These are phyloP conservation scores for Wickerhamomyces chaumierensis DNA, from an alignment of 805 yeast species.

Conservation along the genomic window DNA sequence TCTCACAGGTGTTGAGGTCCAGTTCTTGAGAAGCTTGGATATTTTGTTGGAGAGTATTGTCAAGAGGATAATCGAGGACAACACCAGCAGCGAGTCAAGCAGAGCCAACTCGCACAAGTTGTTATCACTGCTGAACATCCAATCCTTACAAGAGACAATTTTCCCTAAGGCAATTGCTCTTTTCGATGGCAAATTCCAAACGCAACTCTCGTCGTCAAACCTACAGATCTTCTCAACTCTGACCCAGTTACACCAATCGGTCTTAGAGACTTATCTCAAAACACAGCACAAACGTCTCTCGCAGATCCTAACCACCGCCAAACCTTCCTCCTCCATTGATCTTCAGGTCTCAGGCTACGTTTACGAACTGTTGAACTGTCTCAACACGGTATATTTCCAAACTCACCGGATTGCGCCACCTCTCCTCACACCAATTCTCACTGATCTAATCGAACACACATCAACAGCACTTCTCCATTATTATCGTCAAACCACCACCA, in stretches of 20 bases:
- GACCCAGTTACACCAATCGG: too few species aligned
- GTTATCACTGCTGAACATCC: conserved; percentile 43
- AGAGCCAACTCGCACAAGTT: conserved; percentile 32
- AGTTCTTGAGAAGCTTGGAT: conserved; percentile 33
- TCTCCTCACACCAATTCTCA: conserved; percentile 32
- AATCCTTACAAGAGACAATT: conserved; percentile 30
- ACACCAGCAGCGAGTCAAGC: conserved; percentile 12
- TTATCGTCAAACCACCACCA: too few species aligned
- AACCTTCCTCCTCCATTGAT: conserved; percentile 22
- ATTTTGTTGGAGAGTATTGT: conserved; percentile 31
- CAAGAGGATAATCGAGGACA: conserved; percentile 29
- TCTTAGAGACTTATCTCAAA: too few species aligned
- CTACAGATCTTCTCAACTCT: too few species aligned
- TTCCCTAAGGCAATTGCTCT: conserved; percentile 37
- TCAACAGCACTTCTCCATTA: too few species aligned
- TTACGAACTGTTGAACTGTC: conserved; percentile 34
- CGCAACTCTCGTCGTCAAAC: conserved; percentile 24
- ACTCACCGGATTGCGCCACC: conserved; percentile 37
- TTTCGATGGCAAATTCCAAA: conserved; percentile 40
- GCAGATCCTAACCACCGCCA: too few species aligned
- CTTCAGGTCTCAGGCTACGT: conserved; percentile 34
- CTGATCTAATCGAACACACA: conserved; percentile 32
- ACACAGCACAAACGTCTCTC: too few species aligned
- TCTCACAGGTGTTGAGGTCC: conserved; percentile 28
- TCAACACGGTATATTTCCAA: conserved; percentile 41